Base-by-base conservation (phyloP, 2,329 filamentous ascomycete genomes). In the Claviceps quebecensis region DNA sequence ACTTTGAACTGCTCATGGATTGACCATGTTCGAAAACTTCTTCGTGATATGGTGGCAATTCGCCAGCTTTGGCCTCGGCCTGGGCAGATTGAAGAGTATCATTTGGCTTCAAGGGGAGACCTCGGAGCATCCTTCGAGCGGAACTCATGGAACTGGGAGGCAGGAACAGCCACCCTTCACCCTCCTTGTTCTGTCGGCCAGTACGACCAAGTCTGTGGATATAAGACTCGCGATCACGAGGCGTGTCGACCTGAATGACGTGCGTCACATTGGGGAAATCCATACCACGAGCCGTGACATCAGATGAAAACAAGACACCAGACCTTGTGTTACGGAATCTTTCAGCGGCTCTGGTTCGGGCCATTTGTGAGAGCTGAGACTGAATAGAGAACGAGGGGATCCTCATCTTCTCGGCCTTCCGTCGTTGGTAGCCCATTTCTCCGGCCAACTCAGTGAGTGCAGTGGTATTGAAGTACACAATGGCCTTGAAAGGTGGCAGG, bases 401-500 rank as follows among this genome's bases (percentile, higher is more conserved):
- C 41, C 53, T 57, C 51, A 68, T 56, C 13, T 78, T 59, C 22
- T 71, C 69, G 52, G 71, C 67, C 49, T 61, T 53, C 34, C 62
- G 58, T 19, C 59, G 59, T 22, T 66, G 57, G 48, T 81, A 69
- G 36, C 72, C 70, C 22, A 84, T 68, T 16, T 76, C 71, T 19
- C 75, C 70, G 22, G 80, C 80, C 47, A 89, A 71, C 52, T 82
- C 74, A 45, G 89, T 86, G 56, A 85, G 76, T 23, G 79, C 77
- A 1, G 86, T 94, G 22, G 85, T 87, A 60, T 86, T 86, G 65
- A 91, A 84, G 71, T 95, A 98, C 43, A 95, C 72, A 54, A 98
- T 94, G n/a, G 88, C 87, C 75, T 98, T 98, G 78, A 97, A 96
- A 0, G 87, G 86, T 16, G 66, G 66, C 3, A 55, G 60, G 4